phyloP scores from a whole-genome alignment of 805 yeast genomes.

The Phaffomyces thermotolerans region DNA sequence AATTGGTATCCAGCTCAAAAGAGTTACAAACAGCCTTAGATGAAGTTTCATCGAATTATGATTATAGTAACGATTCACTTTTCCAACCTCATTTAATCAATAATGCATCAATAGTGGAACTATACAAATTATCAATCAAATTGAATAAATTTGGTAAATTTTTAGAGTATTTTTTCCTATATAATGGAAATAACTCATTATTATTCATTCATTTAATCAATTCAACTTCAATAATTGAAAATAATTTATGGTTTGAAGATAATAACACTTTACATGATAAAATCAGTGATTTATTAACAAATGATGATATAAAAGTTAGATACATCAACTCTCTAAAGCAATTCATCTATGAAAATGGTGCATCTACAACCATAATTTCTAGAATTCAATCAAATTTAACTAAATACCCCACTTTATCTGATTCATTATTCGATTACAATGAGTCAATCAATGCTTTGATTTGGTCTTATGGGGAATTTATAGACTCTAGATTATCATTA shows the following conservation, averaged over 20 bases:
- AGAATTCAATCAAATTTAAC: constrained; percentile 14
- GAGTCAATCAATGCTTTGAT: constrained; percentile 19
- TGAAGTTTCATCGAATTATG: constrained; percentile 20
- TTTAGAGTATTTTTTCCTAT: constrained; percentile 14
- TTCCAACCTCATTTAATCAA: constrained; percentile 28
- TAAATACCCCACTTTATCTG: constrained; percentile 4
- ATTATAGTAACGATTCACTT: constrained; percentile 23
- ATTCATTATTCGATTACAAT: background rate
- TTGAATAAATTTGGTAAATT: constrained; percentile 17
- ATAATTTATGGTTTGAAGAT: constrained; percentile 8
- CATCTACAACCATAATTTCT: constrained; percentile 1
- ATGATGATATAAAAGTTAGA: constrained; percentile 3
- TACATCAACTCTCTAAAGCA: constrained; percentile 9
- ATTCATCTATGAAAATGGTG: constrained; percentile 1
- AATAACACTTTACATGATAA: constrained; percentile 6
- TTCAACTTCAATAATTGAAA: constrained; percentile 9
- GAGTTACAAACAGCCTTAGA: constrained; percentile 17
- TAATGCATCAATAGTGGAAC: constrained; percentile 26
- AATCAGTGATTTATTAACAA: constrained; percentile 1
- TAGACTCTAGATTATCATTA: constrained; percentile 34
- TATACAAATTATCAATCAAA: constrained; percentile 26
- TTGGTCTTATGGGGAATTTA: constrained; percentile 22
- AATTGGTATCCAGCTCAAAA: constrained; percentile 14
- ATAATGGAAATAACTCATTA: constrained; percentile 10
- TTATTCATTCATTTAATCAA: constrained; percentile 9